These are phyloP conservation scores for Cercospora sojina DNA, from an alignment of 2,329 filamentous ascomycete genomes.

Conservation along the genomic window DNA sequence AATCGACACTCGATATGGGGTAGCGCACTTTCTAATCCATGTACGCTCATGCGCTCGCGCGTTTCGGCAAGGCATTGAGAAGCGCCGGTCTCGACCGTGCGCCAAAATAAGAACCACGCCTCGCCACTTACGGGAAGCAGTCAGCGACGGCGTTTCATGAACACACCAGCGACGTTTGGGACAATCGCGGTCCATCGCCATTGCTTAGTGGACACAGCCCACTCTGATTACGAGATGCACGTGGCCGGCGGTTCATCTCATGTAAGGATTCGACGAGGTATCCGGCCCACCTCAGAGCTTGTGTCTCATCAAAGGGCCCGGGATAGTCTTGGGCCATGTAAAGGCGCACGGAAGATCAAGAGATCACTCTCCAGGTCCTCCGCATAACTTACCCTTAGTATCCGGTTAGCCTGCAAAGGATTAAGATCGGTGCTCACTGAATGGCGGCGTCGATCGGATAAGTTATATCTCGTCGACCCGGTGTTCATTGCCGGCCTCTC, in stretches of 20 bases:
- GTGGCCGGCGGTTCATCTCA: slow-evolving; percentile 7
- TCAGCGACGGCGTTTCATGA: slow-evolving; percentile 14
- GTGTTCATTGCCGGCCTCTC: background rate
- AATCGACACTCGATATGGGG: slow-evolving; percentile 8
- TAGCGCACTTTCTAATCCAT: slow-evolving; percentile 4
- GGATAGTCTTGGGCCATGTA: background rate
- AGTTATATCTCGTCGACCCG: background rate
- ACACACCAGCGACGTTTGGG: background rate
- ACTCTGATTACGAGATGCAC: slow-evolving; percentile 9
- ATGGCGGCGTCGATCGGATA: slow-evolving; percentile 8
- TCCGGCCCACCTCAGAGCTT: slow-evolving; percentile 4
- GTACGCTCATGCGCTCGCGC: slow-evolving; percentile 3
- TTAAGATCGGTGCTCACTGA: slow-evolving; percentile 5
- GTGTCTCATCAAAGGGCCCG: slow-evolving; percentile 13
- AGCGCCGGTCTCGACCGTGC: slow-evolving; percentile 9
- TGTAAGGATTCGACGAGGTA: slow-evolving; percentile 5
- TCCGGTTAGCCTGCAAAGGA: slow-evolving; percentile 8
- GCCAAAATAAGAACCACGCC: slow-evolving; percentile 13
- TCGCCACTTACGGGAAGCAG: background rate
- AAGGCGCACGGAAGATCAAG: slow-evolving; percentile 8
- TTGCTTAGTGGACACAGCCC: slow-evolving; percentile 3
- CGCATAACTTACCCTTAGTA: slow-evolving; percentile 8
- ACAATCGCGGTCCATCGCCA: slow-evolving; percentile 7
- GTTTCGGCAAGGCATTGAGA: background rate
- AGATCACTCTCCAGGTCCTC: slow-evolving; percentile 15